Evolutionary conservation across 2,329 filamentous ascomycete genomes (phyloP), one percentile per base, ranked within the genome.

Genomic region (Dryadomyces sulphureus): DNA sequence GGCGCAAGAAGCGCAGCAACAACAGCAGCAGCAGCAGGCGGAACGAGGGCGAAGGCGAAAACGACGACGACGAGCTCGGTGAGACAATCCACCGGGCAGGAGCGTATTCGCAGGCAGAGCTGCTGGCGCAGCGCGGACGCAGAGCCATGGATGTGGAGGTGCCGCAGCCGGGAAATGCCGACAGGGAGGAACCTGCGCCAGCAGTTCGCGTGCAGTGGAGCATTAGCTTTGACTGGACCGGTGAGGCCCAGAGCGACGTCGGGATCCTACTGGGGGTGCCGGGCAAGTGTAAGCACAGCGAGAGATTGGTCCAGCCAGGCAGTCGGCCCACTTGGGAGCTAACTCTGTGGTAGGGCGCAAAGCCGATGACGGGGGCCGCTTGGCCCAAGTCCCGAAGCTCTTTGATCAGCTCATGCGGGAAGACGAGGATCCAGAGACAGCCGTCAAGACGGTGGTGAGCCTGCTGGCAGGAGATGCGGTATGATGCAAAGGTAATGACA

Each of bases 201-300:
- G 49, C 62, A 9, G 46, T 79, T 5, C 68, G 75, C 22, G 61
- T 85, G 1, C 65, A 69, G 47, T 86, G 81, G 81, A 65, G 60
- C 41, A 77, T 83, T 38, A 60, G 62, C 2, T 83, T 85, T 54
- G 81, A 85, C 58, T 85, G 80, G 81, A 80, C 79, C 0, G 81
- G 81, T 6, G 81, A 85, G 56, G 80, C 77, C 5, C 70, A 73
- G 54, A 83, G 73, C 52, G 65, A 65, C 39, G 60, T 84, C 16
- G 63, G 62, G 5, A 64, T 79, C 11, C 57, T 74, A 50, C 63
- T 77, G 2, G 71, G 72, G 5, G 63, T 78, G 36, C 80, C 81
- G 0, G 67, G 64, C 7, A 75, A 73, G 56, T 85, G 80, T 84
- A 61, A 71, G 79, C 72, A 32, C 25, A 20, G 27, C 34, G 17